Evolutionary conservation across 495 filamentous ascomycete genomes (phyloP).

Genomic region (Letharia lupina): DNA sequence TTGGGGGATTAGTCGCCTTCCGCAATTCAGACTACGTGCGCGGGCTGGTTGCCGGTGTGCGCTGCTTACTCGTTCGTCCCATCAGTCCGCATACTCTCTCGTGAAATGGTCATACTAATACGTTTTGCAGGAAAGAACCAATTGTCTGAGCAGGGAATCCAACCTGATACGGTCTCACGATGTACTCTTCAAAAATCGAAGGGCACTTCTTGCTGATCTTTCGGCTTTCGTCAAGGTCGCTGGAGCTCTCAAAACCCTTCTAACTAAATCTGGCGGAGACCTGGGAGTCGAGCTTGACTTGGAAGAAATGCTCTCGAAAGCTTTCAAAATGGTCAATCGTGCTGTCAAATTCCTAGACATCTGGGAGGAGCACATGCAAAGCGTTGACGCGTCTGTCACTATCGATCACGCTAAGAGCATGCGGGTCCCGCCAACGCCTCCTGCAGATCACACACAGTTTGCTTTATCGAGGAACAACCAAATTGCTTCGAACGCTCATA

Average conservation of each 20-base stretch:
- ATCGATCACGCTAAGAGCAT: slow-evolving; percentile 38
- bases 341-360: slow-evolving; percentile 89
- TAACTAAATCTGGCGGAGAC: slow-evolving; percentile 39
- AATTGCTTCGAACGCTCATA: slow-evolving; percentile 10
- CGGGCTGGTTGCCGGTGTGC: slow-evolving; percentile 86
- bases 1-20: slow-evolving; percentile 61
- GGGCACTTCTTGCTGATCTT: slow-evolving; percentile 78
- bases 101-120: slow-evolving; percentile 21
- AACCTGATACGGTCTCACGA: slow-evolving; percentile 62
- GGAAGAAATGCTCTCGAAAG: slow-evolving; percentile 87
- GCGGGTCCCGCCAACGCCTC: slow-evolving; percentile 62
- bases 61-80: slow-evolving; percentile 71
- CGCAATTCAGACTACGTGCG: slow-evolving; percentile 84
- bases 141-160: slow-evolving; percentile 79
- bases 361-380: slow-evolving; percentile 64
- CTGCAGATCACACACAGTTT: slow-evolving; percentile 43
- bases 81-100: background rate
- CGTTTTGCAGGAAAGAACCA: slow-evolving; percentile 62
- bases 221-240: slow-evolving; percentile 81
- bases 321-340: slow-evolving; percentile 87
- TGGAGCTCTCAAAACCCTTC: slow-evolving; percentile 67
- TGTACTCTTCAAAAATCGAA: slow-evolving; percentile 70
- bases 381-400: slow-evolving; percentile 51
- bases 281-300: slow-evolving; percentile 65
- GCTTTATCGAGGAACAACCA: background rate